Percentiles rank a stretch among this genome's conserved stretches.
These are phyloP conservation scores for Zygotorulaspora sp. DNA, from an alignment of 805 yeast species.

Conservation along the genomic window DNA sequence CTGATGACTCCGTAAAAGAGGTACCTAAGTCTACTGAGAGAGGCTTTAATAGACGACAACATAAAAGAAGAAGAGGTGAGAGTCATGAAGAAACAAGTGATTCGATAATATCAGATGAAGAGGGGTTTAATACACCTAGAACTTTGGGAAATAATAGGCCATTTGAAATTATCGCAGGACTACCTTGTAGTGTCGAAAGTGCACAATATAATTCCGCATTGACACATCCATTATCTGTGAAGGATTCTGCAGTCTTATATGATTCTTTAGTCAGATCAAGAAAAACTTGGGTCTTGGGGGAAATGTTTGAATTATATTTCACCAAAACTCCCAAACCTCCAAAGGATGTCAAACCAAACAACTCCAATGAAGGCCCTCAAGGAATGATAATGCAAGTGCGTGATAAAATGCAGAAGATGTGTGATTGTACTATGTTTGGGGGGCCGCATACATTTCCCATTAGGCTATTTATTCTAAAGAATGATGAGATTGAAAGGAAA, in stretches of 20 bases:
- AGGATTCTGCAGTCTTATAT: constrained; percentile 69
- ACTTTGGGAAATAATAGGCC: constrained; percentile 42
- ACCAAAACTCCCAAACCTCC: constrained; percentile 49
- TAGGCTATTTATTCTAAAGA: constrained; percentile 77
- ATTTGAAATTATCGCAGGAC: constrained; percentile 56
- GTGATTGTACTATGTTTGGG: constrained; percentile 64
- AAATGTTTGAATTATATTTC: constrained; percentile 79
- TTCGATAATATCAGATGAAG: constrained; percentile 10
- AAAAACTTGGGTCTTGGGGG: constrained; percentile 56
- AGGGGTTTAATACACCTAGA: constrained; percentile 2
- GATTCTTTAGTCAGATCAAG: constrained; percentile 72
- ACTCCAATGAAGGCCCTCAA: constrained; percentile 8
- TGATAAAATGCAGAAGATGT: constrained; percentile 83
- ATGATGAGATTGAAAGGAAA: constrained; percentile 58
- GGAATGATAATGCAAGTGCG: constrained; percentile 40
- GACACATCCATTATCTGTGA: constrained; percentile 60
- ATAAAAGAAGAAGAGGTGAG: constrained; percentile 22
- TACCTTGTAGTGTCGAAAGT: constrained; percentile 60
- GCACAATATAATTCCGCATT: constrained; percentile 55
- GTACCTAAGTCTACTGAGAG: constrained; percentile 5
- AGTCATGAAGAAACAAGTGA: constrained; percentile 17
- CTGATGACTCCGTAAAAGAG: constrained; percentile 5
- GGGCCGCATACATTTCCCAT: constrained; percentile 85
- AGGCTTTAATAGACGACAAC: constrained; percentile 7
- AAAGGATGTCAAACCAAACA: constrained; percentile 34